Evolutionary conservation across 2,329 filamentous ascomycete genomes (phyloP).

Genomic region (Proliferodiscus dingleyae): DNA sequence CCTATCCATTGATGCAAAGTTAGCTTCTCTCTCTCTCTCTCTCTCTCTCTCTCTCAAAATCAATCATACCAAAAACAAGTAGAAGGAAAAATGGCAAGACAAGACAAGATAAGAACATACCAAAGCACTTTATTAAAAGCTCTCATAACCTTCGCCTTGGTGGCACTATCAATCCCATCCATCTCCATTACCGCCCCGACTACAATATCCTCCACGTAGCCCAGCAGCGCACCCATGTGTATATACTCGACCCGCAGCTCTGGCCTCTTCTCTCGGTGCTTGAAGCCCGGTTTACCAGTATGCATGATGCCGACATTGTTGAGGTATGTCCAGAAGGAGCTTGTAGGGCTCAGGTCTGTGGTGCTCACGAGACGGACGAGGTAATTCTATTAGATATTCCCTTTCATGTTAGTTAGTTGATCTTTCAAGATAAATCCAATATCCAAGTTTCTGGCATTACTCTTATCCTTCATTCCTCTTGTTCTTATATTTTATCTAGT

Average conservation of each 20-base stretch:
- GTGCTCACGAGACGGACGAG: conserved; percentile 70
- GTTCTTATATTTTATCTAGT: too few species aligned
- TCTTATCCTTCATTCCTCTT: too few species aligned
- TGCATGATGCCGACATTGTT: conserved; percentile 86
- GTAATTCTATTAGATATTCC: conserved; percentile 55
- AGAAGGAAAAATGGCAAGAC: too few species aligned
- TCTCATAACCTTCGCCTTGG: conserved; percentile 69
- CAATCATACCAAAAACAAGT: too few species aligned
- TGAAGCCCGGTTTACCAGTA: conserved; percentile 61
- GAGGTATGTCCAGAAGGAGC: conserved; percentile 79
- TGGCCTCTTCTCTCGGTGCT: conserved; percentile 45
- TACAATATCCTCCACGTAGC: conserved; percentile 73
- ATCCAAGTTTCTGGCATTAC: not conserved
- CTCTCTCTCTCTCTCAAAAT: too few species aligned
- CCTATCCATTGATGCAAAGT: too few species aligned
- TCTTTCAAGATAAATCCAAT: not conserved
- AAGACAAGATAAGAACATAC: too few species aligned
- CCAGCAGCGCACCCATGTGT: conserved; percentile 67
- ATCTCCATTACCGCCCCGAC: conserved; percentile 68
- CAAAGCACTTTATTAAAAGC: conserved; percentile 64
- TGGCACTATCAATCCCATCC: conserved; percentile 52
- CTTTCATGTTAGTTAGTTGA: too few species aligned
- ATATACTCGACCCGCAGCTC: conserved; percentile 72
- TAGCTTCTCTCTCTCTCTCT: too few species aligned
- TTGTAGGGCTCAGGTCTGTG: conserved; percentile 49